Conservation (phyloP, 805 yeast species). For the Candida endomychidarum region DNA sequence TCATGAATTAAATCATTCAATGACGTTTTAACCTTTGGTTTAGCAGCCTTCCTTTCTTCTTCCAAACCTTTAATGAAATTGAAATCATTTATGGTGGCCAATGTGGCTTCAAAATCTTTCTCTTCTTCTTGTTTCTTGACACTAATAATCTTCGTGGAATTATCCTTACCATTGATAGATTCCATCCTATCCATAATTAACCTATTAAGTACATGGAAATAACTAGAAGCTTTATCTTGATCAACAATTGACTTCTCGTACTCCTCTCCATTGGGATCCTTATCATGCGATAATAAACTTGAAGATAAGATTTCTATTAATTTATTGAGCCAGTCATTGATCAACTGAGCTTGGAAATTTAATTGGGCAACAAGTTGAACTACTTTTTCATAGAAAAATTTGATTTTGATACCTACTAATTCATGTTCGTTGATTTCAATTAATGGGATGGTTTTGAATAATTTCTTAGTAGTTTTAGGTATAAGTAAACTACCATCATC, state of each 20-base stretch:
- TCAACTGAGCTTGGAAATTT: conserved; percentile 49
- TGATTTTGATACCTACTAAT: conserved; percentile 21
- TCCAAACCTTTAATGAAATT: conserved; percentile 26
- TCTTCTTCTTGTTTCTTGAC: conserved; percentile 21
- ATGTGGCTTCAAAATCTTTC: conserved; percentile 22
- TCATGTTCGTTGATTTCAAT: conserved; percentile 20
- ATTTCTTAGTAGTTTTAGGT: conserved; percentile 34
- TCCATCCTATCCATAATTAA: conserved; percentile 40
- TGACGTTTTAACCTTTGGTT: conserved; percentile 30
- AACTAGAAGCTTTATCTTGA: conserved; percentile 68
- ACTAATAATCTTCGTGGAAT: conserved; percentile 19
- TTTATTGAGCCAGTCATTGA: conserved; percentile 53
- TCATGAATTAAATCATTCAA: conserved; percentile 33
- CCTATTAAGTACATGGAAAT: conserved; percentile 50
- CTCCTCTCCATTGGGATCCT: conserved; percentile 68
- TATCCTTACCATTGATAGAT: conserved; percentile 37
- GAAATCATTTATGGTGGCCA: conserved; percentile 26
- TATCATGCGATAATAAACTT: conserved; percentile 50
- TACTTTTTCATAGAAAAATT: conserved; percentile 22
- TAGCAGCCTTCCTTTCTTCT: conserved; percentile 22
- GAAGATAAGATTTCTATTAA: conserved; percentile 43
- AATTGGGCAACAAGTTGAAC: conserved; percentile 30
- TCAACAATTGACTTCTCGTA: conserved; percentile 70
- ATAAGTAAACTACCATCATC: conserved; percentile 32
- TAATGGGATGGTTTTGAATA: conserved; percentile 30